Evolutionary conservation across 805 yeast species (phyloP).

Genomic region (Groenewaldozyma salmanticensis): DNA sequence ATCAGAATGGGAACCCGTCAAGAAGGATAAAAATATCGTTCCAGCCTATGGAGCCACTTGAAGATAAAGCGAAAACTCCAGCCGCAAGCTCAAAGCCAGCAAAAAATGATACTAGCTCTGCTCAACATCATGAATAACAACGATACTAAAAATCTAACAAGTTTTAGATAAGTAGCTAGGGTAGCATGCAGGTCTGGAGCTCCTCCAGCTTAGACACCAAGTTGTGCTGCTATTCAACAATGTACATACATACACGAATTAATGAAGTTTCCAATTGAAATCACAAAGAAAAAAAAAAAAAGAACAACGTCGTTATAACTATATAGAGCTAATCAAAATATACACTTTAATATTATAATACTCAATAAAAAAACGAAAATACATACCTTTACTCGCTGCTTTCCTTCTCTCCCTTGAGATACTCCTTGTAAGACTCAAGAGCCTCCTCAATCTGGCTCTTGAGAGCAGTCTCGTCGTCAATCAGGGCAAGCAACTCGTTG

Average conservation of each 20-base stretch:
- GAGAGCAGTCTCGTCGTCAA: slow-evolving; percentile 84
- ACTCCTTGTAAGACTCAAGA: slow-evolving; percentile 84
- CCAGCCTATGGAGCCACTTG: slow-evolving; percentile 20
- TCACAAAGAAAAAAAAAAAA: neutral
- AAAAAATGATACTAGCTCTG: too few relatives aligned
- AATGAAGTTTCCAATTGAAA: neutral
- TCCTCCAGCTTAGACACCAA: too few relatives aligned
- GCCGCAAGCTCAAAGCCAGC: neutral
- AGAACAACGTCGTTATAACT: too few relatives aligned
- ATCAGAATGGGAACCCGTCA: slow-evolving; percentile 11
- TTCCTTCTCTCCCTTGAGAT: slow-evolving; percentile 47
- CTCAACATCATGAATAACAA: too few relatives aligned
- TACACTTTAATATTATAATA: too few relatives aligned
- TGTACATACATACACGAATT: neutral
- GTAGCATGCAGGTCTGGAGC: too few relatives aligned
- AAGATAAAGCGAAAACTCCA: slow-evolving; percentile 18
- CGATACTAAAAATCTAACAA: too few relatives aligned
- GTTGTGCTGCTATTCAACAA: too few relatives aligned
- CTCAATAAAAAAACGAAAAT: neutral
- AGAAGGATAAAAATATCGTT: slow-evolving; percentile 21
- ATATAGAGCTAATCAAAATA: too few relatives aligned
- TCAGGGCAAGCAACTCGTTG: slow-evolving; percentile 76
- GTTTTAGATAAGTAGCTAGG: too few relatives aligned
- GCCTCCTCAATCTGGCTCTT: slow-evolving; percentile 92
- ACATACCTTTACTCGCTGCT: slow-evolving; percentile 1